Conservation (phyloP, 805 yeast species). For the Isabelozyma pseudorhagii region DNA sequence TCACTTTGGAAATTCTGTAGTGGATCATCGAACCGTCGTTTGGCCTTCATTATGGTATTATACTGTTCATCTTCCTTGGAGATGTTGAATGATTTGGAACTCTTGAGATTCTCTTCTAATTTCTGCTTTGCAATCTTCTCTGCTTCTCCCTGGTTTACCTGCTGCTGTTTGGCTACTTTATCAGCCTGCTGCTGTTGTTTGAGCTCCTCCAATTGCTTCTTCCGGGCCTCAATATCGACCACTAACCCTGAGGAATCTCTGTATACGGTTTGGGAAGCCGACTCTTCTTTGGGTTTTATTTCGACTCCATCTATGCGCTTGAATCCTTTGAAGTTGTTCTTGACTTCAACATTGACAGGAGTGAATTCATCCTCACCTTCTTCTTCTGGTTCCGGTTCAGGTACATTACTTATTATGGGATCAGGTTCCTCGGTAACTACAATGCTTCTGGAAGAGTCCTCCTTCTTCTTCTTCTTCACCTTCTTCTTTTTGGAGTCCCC, state of each 20-base stretch:
- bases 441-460: neutral
- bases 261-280: slow-evolving; percentile 39
- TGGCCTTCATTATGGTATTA: slow-evolving; percentile 26
- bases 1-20: slow-evolving; percentile 42
- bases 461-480: slow-evolving; percentile 11
- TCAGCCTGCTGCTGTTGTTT: slow-evolving; percentile 10
- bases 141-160: slow-evolving; percentile 36
- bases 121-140: slow-evolving; percentile 34
- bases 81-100: slow-evolving; percentile 17
- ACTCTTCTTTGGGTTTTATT: neutral
- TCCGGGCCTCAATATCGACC: slow-evolving; percentile 35
- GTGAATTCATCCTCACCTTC: slow-evolving; percentile 14
- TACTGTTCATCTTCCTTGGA: slow-evolving; percentile 36
- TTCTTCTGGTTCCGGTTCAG: slow-evolving; percentile 5
- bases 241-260: slow-evolving; percentile 63
- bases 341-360: slow-evolving; percentile 12
- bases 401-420: slow-evolving; percentile 1
- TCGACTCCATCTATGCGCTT: slow-evolving; percentile 27
- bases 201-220: slow-evolving; percentile 14
- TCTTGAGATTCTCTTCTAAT: slow-evolving; percentile 23
- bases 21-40: slow-evolving; percentile 61
- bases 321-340: slow-evolving; percentile 26
- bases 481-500: slow-evolving; percentile 13
- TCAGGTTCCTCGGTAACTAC: slow-evolving; percentile 2
- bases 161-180: slow-evolving; percentile 15